phyloP scores from a whole-genome alignment of 2,329 filamentous ascomycete genomes.

The Apiospora koreana region DNA sequence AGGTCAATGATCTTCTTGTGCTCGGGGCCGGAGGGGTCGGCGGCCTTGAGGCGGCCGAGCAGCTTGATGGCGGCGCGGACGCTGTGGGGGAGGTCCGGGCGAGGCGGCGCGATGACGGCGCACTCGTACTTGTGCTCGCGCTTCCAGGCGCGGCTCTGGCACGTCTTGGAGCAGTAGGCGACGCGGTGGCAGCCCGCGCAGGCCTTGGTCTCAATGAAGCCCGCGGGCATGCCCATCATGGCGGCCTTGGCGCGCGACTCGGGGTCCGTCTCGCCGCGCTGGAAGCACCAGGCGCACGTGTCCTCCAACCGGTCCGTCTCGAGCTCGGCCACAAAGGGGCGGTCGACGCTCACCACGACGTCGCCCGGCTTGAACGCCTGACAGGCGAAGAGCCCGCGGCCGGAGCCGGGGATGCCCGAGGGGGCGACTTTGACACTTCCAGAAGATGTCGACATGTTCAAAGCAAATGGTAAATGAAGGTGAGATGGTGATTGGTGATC shows the following conservation, averaged over 20 bases:
- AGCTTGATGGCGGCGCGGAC: conserved; percentile 29
- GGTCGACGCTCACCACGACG: conserved; percentile 23
- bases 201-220: conserved; percentile 24
- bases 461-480: background rate
- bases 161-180: conserved; percentile 30
- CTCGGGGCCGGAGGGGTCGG: conserved; percentile 17
- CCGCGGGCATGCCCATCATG: conserved; percentile 28
- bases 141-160: conserved; percentile 31
- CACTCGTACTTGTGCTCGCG: conserved; percentile 32
- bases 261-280: conserved; percentile 25
- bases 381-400: conserved; percentile 28
- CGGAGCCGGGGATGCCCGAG: conserved; percentile 24
- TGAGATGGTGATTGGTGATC: background rate
- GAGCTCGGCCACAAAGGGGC: conserved; percentile 27
- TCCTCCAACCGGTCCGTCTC: conserved; percentile 24
- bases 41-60: conserved; percentile 26
- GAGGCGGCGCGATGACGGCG: conserved; percentile 25
- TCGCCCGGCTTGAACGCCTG: conserved; percentile 27
- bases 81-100: conserved; percentile 21
- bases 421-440: conserved; percentile 23
- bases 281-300: conserved; percentile 31
- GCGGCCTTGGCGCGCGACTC: conserved; percentile 19
- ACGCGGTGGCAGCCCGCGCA: conserved; percentile 27
- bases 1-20: conserved; percentile 19
- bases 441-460: background rate